Conservation (phyloP, 2,329 filamentous ascomycete species). For the Cercospora citrullina region DNA sequence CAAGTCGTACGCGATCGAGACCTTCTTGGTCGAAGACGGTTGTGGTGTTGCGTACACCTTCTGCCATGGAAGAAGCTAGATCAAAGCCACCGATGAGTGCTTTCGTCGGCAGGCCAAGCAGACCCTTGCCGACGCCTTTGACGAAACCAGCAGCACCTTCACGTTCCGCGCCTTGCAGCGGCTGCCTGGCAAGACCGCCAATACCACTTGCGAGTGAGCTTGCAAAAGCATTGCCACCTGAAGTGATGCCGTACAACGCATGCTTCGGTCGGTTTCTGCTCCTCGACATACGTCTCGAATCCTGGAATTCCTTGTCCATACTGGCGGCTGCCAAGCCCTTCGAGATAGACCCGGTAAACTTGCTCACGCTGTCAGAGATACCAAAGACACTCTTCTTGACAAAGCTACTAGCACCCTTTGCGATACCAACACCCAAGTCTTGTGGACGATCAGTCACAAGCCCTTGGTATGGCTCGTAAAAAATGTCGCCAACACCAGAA, state of each 20-base stretch:
- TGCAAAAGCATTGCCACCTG: slow-evolving; percentile 91
- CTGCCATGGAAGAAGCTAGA: slow-evolving; percentile 92
- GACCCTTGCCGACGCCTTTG: slow-evolving; percentile 94
- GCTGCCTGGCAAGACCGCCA: slow-evolving; percentile 87
- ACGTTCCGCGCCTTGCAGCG: slow-evolving; percentile 91
- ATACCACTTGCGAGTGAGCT: slow-evolving; percentile 91
- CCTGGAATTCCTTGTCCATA: slow-evolving; percentile 97
- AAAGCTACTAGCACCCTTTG: slow-evolving; percentile 93
- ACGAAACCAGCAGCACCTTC: slow-evolving; percentile 93
- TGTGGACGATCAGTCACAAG: slow-evolving; percentile 94
- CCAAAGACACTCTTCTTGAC: slow-evolving; percentile 99
- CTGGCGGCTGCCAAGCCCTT: slow-evolving; percentile 95
- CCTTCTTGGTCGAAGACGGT: slow-evolving; percentile 96
- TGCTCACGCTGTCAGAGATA: slow-evolving; percentile 94
- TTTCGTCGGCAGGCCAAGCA: slow-evolving; percentile 93
- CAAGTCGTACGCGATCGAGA: slow-evolving; percentile 89
- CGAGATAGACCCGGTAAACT: slow-evolving; percentile 94
- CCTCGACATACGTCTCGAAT: slow-evolving; percentile 88
- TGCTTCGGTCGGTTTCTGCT: slow-evolving; percentile 95
- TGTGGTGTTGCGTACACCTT: slow-evolving; percentile 97
- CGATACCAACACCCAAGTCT: slow-evolving; percentile 90
- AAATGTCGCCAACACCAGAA: slow-evolving; percentile 95
- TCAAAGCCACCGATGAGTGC: slow-evolving; percentile 96
- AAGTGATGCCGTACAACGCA: slow-evolving; percentile 91
- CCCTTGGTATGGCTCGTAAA: slow-evolving; percentile 98